These are phyloP conservation scores for Backusella parvicylindrica DNA, from an alignment of 192 early-diverging fungal species.

Conservation along the genomic window DNA sequence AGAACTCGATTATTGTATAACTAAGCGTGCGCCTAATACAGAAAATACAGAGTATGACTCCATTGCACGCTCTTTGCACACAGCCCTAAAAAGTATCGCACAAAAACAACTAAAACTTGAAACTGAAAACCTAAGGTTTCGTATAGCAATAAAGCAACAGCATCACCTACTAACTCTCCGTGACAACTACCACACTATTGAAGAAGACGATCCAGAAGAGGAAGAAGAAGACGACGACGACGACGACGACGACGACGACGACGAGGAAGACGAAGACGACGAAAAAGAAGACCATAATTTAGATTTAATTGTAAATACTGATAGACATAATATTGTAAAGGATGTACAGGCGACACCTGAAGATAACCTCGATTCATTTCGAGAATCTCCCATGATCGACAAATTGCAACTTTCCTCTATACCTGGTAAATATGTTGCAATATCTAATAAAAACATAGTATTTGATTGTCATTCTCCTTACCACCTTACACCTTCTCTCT, in stretches of 20 bases:
- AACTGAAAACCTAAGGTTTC: conserved; percentile 20
- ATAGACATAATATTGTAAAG: background rate
- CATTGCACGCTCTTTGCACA: background rate
- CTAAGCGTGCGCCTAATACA: background rate
- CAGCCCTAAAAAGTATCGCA: conserved; percentile 12
- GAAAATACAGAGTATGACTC: conserved; percentile 4
- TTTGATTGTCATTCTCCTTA: background rate
- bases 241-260: background rate
- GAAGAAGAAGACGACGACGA: background rate
- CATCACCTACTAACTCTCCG: conserved; percentile 10
- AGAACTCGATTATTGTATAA: conserved; percentile 23
- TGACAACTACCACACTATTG: background rate
- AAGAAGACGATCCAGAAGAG: background rate
- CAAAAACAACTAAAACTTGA: conserved; percentile 16
- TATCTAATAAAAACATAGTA: background rate
- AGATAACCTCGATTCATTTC: conserved; percentile 11
- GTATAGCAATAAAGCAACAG: conserved; percentile 21
- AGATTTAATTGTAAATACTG: conserved; percentile 10
- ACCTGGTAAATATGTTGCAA: background rate
- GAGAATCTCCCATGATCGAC: conserved; percentile 10
- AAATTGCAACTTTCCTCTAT: conserved; percentile 10
- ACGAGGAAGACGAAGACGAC: background rate
- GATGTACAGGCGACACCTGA: conserved; percentile 19
- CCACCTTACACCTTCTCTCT: background rate
- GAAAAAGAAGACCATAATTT: background rate